A percentile compares a stretch with the other conserved stretches of the same genome.
phyloP scores from a whole-genome alignment of 495 filamentous ascomycete species.

The Hypoxylon lienhwacheense region DNA sequence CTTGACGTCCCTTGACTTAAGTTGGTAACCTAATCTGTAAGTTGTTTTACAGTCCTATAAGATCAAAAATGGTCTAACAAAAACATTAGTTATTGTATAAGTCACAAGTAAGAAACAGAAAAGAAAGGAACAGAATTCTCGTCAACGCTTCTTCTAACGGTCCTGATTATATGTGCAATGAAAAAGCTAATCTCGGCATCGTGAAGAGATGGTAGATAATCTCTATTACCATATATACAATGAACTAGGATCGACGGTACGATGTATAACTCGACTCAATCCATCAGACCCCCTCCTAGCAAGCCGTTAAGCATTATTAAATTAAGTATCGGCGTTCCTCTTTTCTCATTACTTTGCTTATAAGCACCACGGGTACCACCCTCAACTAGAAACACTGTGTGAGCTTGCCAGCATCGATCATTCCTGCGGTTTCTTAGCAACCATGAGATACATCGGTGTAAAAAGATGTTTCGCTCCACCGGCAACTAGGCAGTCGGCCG shows the following conservation, averaged over 20 bases:
- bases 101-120: too few species aligned
- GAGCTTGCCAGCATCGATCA: slow-evolving; percentile 14
- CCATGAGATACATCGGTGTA: slow-evolving; percentile 99
- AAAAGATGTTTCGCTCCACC: slow-evolving; percentile 92
- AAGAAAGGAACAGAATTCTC: too few species aligned
- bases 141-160: too few species aligned
- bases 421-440: slow-evolving; percentile 80
- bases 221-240: slow-evolving; percentile 18
- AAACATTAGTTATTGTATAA: too few species aligned
- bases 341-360: slow-evolving; percentile 31
- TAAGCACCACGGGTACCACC: slow-evolving; percentile 22
- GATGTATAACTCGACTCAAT: too few species aligned
- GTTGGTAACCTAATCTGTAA: too few species aligned
- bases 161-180: too few species aligned
- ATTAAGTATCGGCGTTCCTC: slow-evolving; percentile 17
- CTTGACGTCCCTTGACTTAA: too few species aligned
- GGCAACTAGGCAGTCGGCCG: slow-evolving; percentile 84
- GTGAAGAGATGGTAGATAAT: neutral
- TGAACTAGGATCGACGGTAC: too few species aligned
- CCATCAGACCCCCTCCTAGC: neutral
- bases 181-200: too few species aligned
- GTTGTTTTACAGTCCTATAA: too few species aligned
- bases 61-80: too few species aligned
- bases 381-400: neutral
- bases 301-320: slow-evolving; percentile 24